Percentiles rank a stretch among this genome's conserved stretches.
Evolutionary conservation across 768 basidiomycete genomes (phyloP).

Genomic region (Rhizopogon sp.): DNA sequence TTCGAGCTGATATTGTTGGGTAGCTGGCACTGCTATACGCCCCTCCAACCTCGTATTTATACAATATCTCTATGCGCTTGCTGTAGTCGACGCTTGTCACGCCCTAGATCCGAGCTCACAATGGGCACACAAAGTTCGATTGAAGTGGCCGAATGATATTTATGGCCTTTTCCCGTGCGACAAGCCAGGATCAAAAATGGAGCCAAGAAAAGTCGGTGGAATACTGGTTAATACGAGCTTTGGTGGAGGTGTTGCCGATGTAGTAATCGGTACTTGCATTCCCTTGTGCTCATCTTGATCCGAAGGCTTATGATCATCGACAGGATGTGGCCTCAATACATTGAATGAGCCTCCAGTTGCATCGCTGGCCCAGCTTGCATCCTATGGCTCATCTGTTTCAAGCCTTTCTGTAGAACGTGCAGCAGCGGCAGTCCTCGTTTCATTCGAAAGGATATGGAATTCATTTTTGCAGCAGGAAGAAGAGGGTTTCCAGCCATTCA

Average conservation of each 20-base stretch:
- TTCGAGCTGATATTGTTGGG: not conserved
- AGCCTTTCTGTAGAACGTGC: constrained; percentile 66
- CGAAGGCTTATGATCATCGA: constrained; percentile 1
- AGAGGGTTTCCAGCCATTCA: constrained; percentile 75
- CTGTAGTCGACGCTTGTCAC: constrained; percentile 82
- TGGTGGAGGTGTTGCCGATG: constrained; percentile 59
- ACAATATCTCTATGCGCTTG: constrained; percentile 89
- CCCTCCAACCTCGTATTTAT: constrained; percentile 77
- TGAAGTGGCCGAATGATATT: constrained; percentile 98
- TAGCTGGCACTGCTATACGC: constrained; percentile 13
- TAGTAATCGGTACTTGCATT: constrained; percentile 66
- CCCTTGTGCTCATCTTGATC: not conserved
- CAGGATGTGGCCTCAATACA: constrained; percentile 89
- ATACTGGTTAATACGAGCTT: constrained; percentile 89
- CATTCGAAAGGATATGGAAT: constrained; percentile 78
- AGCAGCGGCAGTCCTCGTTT: constrained; percentile 66
- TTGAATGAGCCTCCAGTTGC: constrained; percentile 77
- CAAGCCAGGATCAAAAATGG: constrained; percentile 23
- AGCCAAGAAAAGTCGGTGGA: constrained; percentile 81
- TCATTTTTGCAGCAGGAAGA: constrained; percentile 49
- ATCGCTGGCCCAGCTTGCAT: constrained; percentile 65
- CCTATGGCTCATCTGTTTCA: not conserved
- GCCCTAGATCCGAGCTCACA: constrained; percentile 39
- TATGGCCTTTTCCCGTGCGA: constrained; percentile 60
- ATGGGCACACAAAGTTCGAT: constrained; percentile 53